These are phyloP conservation scores for Leccinum boreale DNA, from an alignment of 768 basidiomycete genomes.

Conservation along the genomic window DNA sequence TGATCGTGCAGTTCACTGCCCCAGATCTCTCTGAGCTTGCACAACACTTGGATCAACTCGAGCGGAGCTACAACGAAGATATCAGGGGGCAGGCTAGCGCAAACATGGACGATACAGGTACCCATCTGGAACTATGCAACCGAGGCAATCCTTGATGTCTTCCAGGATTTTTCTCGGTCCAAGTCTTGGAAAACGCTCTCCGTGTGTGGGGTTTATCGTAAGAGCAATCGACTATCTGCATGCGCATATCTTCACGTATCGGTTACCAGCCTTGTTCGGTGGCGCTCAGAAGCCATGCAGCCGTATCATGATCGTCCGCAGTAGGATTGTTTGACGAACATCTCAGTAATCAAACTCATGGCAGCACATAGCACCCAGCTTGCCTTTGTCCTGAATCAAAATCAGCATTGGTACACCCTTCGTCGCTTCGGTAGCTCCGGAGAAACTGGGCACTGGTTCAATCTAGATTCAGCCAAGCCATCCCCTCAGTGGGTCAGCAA, in stretches of 20 bases:
- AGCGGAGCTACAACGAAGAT: slow-evolving; percentile 53
- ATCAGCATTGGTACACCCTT: slow-evolving; percentile 88
- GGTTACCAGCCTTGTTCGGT: slow-evolving; percentile 58
- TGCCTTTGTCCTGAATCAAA: slow-evolving; percentile 83
- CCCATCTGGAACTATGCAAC: background rate
- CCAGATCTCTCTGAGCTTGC: slow-evolving; percentile 79
- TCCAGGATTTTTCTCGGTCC: slow-evolving; percentile 87
- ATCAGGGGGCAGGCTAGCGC: slow-evolving; percentile 47
- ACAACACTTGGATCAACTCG: slow-evolving; percentile 60
- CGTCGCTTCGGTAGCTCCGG: slow-evolving; percentile 68
- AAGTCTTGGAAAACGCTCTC: slow-evolving; percentile 82
- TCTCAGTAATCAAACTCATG: slow-evolving; percentile 7
- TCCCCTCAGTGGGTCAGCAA: slow-evolving; percentile 81
- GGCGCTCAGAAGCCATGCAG: slow-evolving; percentile 82
- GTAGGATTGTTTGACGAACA: slow-evolving; percentile 40
- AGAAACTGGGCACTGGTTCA: slow-evolving; percentile 75
- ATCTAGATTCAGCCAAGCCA: slow-evolving; percentile 73
- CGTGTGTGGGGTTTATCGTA: slow-evolving; percentile 83
- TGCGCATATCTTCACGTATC: slow-evolving; percentile 3
- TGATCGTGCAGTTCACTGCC: slow-evolving; percentile 59
- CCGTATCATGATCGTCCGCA: slow-evolving; percentile 73
- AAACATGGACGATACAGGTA: slow-evolving; percentile 94
- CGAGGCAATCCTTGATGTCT: background rate
- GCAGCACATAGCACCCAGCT: slow-evolving; percentile 59
- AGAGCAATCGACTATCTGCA: slow-evolving; percentile 14